These are phyloP conservation scores for Termitomyces titanicus DNA, from an alignment of 768 basidiomycete species.

Conservation along the genomic window DNA sequence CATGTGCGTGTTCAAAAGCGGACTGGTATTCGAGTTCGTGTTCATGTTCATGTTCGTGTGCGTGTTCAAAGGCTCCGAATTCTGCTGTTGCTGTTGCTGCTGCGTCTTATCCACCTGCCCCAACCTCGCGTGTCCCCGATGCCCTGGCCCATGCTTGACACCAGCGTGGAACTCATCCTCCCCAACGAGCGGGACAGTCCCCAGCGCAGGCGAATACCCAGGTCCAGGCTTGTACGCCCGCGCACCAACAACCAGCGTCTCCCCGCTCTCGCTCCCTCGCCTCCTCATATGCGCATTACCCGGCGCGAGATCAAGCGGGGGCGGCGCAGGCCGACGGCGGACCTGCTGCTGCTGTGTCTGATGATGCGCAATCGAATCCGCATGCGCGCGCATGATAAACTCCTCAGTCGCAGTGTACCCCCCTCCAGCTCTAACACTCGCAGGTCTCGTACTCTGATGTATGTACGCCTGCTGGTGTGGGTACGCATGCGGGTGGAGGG, in stretches of 20 bases:
- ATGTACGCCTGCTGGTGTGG: not conserved
- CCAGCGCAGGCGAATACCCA: slow-evolving; percentile 17
- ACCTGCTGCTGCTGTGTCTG: slow-evolving; percentile 14
- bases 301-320: slow-evolving; percentile 29
- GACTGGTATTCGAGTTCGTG: slow-evolving; percentile 9
- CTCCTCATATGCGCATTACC: slow-evolving; percentile 12
- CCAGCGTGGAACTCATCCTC: slow-evolving; percentile 38
- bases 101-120: not conserved
- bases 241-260: slow-evolving; percentile 11
- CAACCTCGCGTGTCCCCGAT: slow-evolving; percentile 7
- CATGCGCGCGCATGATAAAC: slow-evolving; percentile 58
- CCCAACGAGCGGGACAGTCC: slow-evolving; percentile 19
- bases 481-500: not conserved
- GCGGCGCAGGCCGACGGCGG: slow-evolving; percentile 26
- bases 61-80: not conserved
- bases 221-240: slow-evolving; percentile 26
- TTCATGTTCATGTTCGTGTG: slow-evolving; percentile 11
- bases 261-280: slow-evolving; percentile 14
- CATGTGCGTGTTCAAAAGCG: slow-evolving; percentile 6
- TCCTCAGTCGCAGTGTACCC: slow-evolving; percentile 72
- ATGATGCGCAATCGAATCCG: slow-evolving; percentile 12
- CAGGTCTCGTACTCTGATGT: not conserved
- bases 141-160: not conserved
- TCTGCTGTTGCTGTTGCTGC: not conserved
- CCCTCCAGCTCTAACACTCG: slow-evolving; percentile 30